These are phyloP conservation scores for Leucosporidium creatinivorum DNA, from an alignment of 768 basidiomycete species.

Conservation along the genomic window DNA sequence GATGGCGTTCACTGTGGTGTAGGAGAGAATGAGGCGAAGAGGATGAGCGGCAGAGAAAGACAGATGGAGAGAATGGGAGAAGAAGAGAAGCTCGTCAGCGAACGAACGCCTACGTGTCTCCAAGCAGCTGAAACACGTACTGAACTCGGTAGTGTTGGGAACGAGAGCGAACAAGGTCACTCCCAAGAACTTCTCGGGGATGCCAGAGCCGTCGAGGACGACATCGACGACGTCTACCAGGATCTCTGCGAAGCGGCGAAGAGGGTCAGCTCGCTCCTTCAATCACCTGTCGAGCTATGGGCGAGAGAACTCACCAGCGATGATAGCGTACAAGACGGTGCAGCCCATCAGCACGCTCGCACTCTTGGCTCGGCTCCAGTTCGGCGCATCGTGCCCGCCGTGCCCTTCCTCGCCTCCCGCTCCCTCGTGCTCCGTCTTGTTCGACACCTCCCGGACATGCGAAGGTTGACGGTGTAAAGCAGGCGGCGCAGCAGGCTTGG, in stretches of 20 bases:
- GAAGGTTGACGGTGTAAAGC: slow-evolving; percentile 65
- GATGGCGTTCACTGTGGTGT: slow-evolving; percentile 62
- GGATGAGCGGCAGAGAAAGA: too few species aligned
- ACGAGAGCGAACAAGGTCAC: slow-evolving; percentile 94
- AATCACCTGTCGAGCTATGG: too few species aligned
- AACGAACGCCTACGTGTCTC: too few species aligned
- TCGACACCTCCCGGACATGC: slow-evolving; percentile 48
- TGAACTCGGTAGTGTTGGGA: slow-evolving; percentile 98
- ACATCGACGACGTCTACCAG: slow-evolving; percentile 93
- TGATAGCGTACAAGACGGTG: slow-evolving; percentile 85
- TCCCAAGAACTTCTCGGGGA: slow-evolving; percentile 96
- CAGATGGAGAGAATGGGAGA: too few species aligned
- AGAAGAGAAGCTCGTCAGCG: too few species aligned
- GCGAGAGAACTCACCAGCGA: slow-evolving; percentile 76
- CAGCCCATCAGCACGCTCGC: slow-evolving; percentile 82
- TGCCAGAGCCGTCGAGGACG: slow-evolving; percentile 77
- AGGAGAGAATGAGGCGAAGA: too few species aligned
- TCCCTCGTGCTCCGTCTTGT: slow-evolving; percentile 45
- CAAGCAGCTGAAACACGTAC: too few species aligned
- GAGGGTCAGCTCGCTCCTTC: not conserved
- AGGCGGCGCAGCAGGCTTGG: slow-evolving; percentile 51
- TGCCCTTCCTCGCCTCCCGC: slow-evolving; percentile 47
- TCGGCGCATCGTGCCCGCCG: slow-evolving; percentile 87
- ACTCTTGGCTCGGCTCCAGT: slow-evolving; percentile 85
- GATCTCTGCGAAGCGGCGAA: slow-evolving; percentile 55